Conservation (phyloP, 805 yeast species). For the Deakozyma indianensis region DNA sequence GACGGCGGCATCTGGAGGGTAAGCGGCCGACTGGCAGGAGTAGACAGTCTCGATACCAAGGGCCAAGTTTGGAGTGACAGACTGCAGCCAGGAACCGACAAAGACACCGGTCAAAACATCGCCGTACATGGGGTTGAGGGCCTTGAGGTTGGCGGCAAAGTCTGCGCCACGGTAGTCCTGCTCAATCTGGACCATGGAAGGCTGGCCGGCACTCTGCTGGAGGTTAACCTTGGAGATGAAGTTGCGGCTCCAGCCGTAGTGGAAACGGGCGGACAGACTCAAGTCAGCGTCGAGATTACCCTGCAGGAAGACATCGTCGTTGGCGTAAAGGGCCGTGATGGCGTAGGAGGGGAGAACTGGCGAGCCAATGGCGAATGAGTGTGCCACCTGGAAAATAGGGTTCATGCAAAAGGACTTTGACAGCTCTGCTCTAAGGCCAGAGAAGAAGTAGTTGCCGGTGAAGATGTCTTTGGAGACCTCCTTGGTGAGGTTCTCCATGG, state of each 20-base stretch:
- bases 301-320: constrained; percentile 73
- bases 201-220: constrained; percentile 81
- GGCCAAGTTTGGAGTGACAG: constrained; percentile 68
- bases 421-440: constrained; percentile 93
- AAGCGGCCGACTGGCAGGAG: constrained; percentile 46
- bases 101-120: constrained; percentile 82
- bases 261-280: constrained; percentile 75
- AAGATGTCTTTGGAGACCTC: constrained; percentile 93
- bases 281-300: constrained; percentile 83
- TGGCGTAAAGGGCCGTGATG: constrained; percentile 77
- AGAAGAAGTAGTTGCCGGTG: constrained; percentile 75
- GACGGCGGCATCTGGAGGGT: constrained; percentile 83
- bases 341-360: constrained; percentile 80
- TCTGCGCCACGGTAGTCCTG: constrained; percentile 89
- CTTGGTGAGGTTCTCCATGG: constrained; percentile 82
- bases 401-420: constrained; percentile 80
- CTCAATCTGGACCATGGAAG: constrained; percentile 88
- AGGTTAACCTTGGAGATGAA: constrained; percentile 71
- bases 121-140: constrained; percentile 74
- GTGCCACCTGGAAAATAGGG: constrained; percentile 95
- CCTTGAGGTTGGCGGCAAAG: constrained; percentile 76
- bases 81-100: constrained; percentile 81
- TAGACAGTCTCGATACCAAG: constrained; percentile 89
- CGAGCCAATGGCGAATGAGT: constrained; percentile 81
- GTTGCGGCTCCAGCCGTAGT: constrained; percentile 77